Base-by-base conservation (phyloP, 129 eudicot species). In the Flaveria ramosissima region DNA sequence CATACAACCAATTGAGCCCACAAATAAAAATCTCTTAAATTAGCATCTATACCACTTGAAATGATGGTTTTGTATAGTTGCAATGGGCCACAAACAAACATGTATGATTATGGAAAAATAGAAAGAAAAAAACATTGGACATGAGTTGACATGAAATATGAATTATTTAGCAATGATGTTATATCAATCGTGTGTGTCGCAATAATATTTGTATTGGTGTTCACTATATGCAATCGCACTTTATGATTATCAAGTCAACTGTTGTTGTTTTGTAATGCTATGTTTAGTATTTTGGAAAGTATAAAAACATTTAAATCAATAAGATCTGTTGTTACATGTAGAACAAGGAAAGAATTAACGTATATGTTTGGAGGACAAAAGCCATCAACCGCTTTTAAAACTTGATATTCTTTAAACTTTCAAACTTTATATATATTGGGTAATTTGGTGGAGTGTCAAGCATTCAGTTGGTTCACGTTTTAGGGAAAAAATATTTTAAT, bases 1-100 rank as follows among this genome's bases (percentile, higher is more conserved):
- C 71, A 61, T 45, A 26, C 20, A 75, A 63, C 71, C 71, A 62
- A 46, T 46, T 75, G 79, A 75, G 61, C 79, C 79, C 71, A 62
- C 79, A 62, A 4, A 75, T 45, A 75, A 8, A 45, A 75, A 75
- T 62, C 71, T n/a, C 11, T 61, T 24, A 24, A 16, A 62, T 62
- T 75, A 75, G 63, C 71, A 61, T 61, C 17, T 71, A 45, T 17
- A 61, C 50, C 43, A 24, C 53, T 62, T 60, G 51, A 75, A 26
- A 74, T 32, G 50, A 75, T 75, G 79, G 67, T 75, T 61, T 56
- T 72, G 71, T 61, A 42, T 61, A 61, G 47, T 61, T 59, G 70
- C 78, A 60, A 74, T 74, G 70, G 78, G 70, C 59, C 69, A 60
- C 78, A 60, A 39, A 21, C 41, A 45, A 3, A 12, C 41, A 69